Conservation (phyloP, 2,329 filamentous ascomycete species). For the Botrytis sinoallii region DNA sequence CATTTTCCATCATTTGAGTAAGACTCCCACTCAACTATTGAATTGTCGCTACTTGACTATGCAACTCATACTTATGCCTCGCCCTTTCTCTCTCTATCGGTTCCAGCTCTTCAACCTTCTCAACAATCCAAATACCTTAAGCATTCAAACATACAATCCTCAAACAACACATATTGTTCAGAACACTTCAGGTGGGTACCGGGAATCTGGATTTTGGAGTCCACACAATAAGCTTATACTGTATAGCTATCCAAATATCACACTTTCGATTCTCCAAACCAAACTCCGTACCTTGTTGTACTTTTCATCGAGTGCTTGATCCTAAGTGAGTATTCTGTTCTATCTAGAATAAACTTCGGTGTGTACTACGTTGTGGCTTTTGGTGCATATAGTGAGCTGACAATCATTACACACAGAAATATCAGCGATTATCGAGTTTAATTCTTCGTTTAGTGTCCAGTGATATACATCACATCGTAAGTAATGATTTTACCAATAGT, state of each 20-base stretch:
- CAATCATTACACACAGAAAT: rapidly evolving
- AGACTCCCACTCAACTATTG: not conserved
- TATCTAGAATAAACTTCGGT: not conserved
- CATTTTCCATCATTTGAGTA: not conserved
- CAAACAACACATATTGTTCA: not conserved
- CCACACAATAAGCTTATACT: too few relatives aligned
- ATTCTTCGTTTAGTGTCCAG: not conserved
- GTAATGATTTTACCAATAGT: too few relatives aligned
- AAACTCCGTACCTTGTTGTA: not conserved
- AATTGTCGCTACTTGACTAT: not conserved
- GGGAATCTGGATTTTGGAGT: not conserved
- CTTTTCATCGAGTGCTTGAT: not conserved
- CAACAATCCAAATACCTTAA: not conserved
- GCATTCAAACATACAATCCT: not conserved
- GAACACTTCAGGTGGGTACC: not conserved
- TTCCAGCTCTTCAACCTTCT: not conserved
- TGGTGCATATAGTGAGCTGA: not conserved
- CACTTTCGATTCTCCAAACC: not conserved
- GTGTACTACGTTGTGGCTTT: rapidly evolving
- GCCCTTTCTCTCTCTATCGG: rapidly evolving
- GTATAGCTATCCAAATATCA: not conserved
- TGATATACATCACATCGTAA: not conserved
- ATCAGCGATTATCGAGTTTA: rapidly evolving
- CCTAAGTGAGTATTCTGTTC: too few relatives aligned
- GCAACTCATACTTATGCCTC: not conserved